These are phyloP conservation scores for Aphanomyces cochlioides DNA, from an alignment of 352 stramenopile genomes.

Conservation along the genomic window DNA sequence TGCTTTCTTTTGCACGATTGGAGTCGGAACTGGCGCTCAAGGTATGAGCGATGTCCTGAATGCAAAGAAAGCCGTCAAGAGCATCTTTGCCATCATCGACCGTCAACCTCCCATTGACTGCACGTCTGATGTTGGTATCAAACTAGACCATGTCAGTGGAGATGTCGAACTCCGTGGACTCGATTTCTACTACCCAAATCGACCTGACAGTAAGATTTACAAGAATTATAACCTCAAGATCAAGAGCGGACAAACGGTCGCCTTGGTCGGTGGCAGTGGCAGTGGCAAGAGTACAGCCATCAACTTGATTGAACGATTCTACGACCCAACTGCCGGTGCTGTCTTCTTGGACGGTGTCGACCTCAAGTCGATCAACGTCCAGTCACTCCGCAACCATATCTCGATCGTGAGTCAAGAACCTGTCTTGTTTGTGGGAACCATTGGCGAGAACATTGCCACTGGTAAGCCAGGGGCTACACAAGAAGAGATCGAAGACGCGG, in stretches of 20 bases:
- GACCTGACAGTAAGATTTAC: slow-evolving; percentile 68
- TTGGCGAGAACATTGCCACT: slow-evolving; percentile 62
- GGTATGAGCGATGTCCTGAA: slow-evolving; percentile 37
- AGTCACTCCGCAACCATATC: slow-evolving; percentile 54
- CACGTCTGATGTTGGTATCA: slow-evolving; percentile 4
- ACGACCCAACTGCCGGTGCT: slow-evolving; percentile 46
- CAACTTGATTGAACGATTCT: slow-evolving; percentile 78
- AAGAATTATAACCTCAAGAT: slow-evolving; percentile 64
- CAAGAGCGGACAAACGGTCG: slow-evolving; percentile 63
- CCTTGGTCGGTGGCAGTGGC: slow-evolving; percentile 79
- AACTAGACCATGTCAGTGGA: slow-evolving; percentile 27
- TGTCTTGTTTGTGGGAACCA: slow-evolving; percentile 52
- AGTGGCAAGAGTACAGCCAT: slow-evolving; percentile 86
- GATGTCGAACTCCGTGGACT: slow-evolving; percentile 85
- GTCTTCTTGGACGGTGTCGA: slow-evolving; percentile 76
- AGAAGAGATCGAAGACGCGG: slow-evolving; percentile 81
- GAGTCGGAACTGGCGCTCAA: slow-evolving; percentile 42
- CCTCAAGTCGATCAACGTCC: slow-evolving; percentile 60
- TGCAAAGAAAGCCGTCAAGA: slow-evolving; percentile 33
- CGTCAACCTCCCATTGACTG: slow-evolving; percentile 38
- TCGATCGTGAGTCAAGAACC: slow-evolving; percentile 51
- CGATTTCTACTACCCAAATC: slow-evolving; percentile 85
- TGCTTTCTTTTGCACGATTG: slow-evolving; percentile 54
- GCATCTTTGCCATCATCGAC: slow-evolving; percentile 52
- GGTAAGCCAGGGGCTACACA: slow-evolving; percentile 40